A percentile compares a stretch with the other conserved stretches of the same genome.
Evolutionary conservation across 164 flowering plant genomes (phyloP).

Genomic region (Berberis thunbergii): DNA sequence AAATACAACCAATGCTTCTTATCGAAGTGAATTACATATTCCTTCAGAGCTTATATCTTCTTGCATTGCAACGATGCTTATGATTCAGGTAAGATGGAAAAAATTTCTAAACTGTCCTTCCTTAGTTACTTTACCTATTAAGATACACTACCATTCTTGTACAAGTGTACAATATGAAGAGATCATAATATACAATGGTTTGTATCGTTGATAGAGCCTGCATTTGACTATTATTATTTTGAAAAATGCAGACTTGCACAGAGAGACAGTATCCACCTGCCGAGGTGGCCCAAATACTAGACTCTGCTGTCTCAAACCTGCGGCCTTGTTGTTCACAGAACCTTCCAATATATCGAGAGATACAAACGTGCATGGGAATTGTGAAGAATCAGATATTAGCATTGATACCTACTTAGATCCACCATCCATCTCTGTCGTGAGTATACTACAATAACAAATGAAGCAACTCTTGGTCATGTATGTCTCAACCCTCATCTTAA

Average conservation of each 20-base stretch:
- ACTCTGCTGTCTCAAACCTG: conserved; percentile 46
- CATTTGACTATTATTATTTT: background rate
- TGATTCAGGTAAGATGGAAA: conserved; percentile 46
- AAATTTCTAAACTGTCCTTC: no score
- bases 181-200: background rate
- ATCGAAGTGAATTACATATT: conserved; percentile 17
- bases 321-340: conserved; percentile 49
- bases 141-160: background rate
- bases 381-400: conserved; percentile 59
- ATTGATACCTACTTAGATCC: conserved; percentile 37
- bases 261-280: conserved; percentile 68
- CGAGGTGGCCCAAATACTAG: conserved; percentile 55
- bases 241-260: conserved; percentile 49
- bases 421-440: no score
- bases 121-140: background rate
- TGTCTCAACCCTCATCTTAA: no score
- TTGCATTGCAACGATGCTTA: conserved; percentile 53
- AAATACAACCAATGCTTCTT: conserved; percentile 14
- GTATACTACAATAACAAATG: no score
- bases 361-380: conserved; percentile 55
- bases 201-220: background rate
- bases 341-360: conserved; percentile 43
- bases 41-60: conserved; percentile 45
- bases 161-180: no score
- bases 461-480: no score